Evolutionary conservation across 2,329 filamentous ascomycete genomes (phyloP).

Genomic region (Pseudopyricularia cyperi): DNA sequence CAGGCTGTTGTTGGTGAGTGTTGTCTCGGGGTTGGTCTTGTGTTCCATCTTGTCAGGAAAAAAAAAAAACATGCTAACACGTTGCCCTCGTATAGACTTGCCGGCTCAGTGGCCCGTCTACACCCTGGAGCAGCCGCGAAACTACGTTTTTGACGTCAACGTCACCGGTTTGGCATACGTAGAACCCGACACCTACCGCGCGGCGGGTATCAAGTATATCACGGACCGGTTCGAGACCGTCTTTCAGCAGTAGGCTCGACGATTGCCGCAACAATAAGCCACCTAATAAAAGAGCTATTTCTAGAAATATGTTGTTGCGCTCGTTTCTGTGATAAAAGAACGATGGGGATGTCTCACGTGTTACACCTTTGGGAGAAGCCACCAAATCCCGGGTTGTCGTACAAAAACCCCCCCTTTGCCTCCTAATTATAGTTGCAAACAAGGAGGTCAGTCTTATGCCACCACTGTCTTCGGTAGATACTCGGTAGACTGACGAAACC

Average conservation of each 20-base stretch:
- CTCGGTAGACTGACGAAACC: too few species aligned
- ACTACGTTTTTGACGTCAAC: slow-evolving; percentile 37
- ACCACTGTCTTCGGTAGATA: too few species aligned
- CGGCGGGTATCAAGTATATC: slow-evolving; percentile 25
- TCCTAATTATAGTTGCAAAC: too few species aligned
- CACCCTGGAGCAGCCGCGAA: slow-evolving; percentile 21
- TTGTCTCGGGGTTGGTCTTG: not conserved
- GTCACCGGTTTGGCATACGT: slow-evolving; percentile 22
- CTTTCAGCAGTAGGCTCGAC: not conserved
- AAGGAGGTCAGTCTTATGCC: too few species aligned
- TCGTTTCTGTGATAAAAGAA: too few species aligned
- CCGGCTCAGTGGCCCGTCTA: slow-evolving; percentile 29
- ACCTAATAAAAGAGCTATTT: too few species aligned
- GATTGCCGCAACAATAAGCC: too few species aligned
- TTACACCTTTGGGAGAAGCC: too few species aligned
- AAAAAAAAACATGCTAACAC: not conserved
- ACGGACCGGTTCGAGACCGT: not conserved
- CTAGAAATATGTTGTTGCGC: too few species aligned
- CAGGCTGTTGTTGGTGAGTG: slow-evolving; percentile 9
- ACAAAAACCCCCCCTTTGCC: too few species aligned
- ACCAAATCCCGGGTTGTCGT: too few species aligned
- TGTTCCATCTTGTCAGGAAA: not conserved
- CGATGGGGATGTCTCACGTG: too few species aligned
- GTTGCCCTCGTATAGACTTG: not conserved
- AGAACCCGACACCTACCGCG: slow-evolving; percentile 30